Evolutionary conservation across 106 monocot genomes (phyloP).

Genomic region (Narthecium ossifragum): DNA sequence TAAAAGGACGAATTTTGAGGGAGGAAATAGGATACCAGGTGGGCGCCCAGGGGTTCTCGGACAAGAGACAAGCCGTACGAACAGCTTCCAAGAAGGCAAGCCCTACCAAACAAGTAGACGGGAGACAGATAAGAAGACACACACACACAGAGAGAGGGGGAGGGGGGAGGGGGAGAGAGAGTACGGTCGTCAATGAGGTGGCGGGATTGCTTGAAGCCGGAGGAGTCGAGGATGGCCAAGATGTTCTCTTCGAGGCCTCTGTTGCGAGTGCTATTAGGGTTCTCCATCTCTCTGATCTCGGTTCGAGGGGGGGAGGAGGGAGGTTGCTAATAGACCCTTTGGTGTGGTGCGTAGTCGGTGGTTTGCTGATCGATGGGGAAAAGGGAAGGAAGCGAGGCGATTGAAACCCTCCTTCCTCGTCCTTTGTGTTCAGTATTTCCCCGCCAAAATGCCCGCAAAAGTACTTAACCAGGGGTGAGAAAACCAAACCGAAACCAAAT

Average conservation of each 20-base stretch:
- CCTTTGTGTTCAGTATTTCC: no score
- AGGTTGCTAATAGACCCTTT: no score
- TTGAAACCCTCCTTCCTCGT: no score
- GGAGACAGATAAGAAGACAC: background rate
- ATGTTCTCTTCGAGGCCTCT: constrained; percentile 63
- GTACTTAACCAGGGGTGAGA: no score
- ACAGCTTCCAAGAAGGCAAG: constrained; percentile 81
- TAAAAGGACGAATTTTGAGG: background rate
- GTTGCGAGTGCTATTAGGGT: constrained; percentile 6
- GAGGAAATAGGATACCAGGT: constrained; percentile 34
- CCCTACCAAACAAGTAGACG: constrained; percentile 23
- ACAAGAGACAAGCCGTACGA: constrained; percentile 33
- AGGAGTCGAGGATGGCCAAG: constrained; percentile 85
- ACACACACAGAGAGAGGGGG: background rate
- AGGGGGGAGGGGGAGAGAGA: background rate
- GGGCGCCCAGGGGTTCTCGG: constrained; percentile 36
- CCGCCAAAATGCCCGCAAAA: no score
- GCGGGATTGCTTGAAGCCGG: constrained; percentile 59
- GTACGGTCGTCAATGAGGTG: constrained; percentile 85
- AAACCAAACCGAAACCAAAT: no score
- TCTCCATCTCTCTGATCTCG: no score
- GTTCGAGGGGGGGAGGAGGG: no score
- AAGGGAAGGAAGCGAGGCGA: no score
- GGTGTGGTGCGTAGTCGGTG: no score
- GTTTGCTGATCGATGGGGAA: no score